These are phyloP conservation scores for Casaregolazyma lundiana DNA, from an alignment of 1,139 yeast species.

Conservation along the genomic window DNA sequence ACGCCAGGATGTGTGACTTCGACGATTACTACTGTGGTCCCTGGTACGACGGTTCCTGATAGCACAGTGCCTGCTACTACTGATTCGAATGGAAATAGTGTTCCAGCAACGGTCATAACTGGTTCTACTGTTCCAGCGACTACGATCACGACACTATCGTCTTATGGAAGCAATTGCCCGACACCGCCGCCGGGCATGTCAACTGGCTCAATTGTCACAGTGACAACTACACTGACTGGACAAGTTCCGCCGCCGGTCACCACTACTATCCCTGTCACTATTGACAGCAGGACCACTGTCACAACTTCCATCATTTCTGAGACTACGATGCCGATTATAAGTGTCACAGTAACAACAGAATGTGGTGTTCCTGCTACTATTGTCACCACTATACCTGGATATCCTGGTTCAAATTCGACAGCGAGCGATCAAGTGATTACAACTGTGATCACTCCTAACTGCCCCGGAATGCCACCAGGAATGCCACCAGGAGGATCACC, in stretches of 20 bases:
- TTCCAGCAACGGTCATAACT: constrained; percentile 2
- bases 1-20: not conserved
- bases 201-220: not conserved
- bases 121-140: not conserved
- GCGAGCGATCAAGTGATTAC: not conserved
- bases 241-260: not conserved
- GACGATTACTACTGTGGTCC: not conserved
- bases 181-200: not conserved
- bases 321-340: not conserved
- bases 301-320: not conserved
- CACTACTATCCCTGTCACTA: not conserved
- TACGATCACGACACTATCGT: not conserved
- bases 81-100: not conserved
- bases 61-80: constrained; percentile 1
- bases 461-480: no score
- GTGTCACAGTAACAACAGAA: not conserved
- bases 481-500: no score
- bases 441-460: not conserved
- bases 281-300: not conserved
- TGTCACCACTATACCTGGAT: constrained; percentile 2
- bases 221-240: not conserved
- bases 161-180: no score
- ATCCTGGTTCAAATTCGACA: not conserved
- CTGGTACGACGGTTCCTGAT: constrained; percentile 1
- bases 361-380: constrained; percentile 1